Evolutionary conservation across 306 rosid genomes (phyloP), one percentile per base, ranked within the genome.

Genomic region (Ormosia semicastrata): DNA sequence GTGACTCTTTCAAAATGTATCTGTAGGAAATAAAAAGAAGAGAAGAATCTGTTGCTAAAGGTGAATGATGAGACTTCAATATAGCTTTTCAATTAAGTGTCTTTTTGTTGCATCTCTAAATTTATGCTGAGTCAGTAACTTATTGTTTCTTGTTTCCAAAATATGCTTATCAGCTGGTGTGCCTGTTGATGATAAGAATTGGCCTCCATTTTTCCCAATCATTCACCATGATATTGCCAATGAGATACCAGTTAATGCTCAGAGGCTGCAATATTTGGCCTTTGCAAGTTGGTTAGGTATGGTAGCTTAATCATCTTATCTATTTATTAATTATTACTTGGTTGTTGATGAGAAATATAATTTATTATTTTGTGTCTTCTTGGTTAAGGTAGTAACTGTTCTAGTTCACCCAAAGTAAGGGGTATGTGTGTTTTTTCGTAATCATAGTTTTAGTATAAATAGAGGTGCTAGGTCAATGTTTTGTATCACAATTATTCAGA

Each of bases 221-320:
- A 95, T 95, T 83, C 99, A 95, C 87, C 99, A 95, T 86, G 99
- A 95, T 90, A 93, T 96, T 81, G 89, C 98, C 77, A 93, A 92
- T 73, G 99, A 96, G 84, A 96, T 96, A 84, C 99, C 98, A 4
- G 90, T 88, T 76, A 97, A 96, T 85, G 99, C 97, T 74, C 99
- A 96, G 87, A 93, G 80, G 85, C 86, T 96, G 79, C 99, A 96
- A 83, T 96, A 96, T 87, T 83, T 91, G 89, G 99, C 99, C 77
- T 96, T 96, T 83, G 99, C 97, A 40, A 93, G 99, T 85, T 96
- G 99, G 99, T 78, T 96, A 85, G 99, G 99, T 95, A 91, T 63
- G 86, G 32, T 41, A 17, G 66, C 64, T 67, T 75, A 77, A 58
- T 67, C 63, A 59, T 67, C 49, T 62, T 58, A 13, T 83, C 53